Evolutionary conservation across 257 asterid genomes (phyloP), one percentile per base, ranked within the genome.

Genomic region (Knoxia roxburghii): DNA sequence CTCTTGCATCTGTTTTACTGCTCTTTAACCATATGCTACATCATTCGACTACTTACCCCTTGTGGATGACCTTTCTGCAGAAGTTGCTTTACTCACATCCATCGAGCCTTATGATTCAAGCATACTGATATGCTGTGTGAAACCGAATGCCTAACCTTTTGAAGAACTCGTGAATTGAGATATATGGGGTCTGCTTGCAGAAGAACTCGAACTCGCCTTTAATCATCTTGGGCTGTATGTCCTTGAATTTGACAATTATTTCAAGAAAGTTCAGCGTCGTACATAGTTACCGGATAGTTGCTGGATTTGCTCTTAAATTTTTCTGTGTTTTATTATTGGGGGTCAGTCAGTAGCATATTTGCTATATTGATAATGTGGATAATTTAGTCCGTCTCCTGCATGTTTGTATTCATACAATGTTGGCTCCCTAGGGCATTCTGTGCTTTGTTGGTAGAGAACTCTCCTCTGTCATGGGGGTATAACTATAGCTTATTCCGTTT

Each of bases 381-480:
- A 24, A 14, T 26, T 61, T 11, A n/a, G n/a, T n/a, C 52, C 50
- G 64, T 61, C 30, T 15, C n/a, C 24, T 62, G 64, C 49, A 71
- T 63, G 26, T 71, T 21, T 70, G 39, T 35, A 20, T 70, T 56
- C 64, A n/a, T 70, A 51, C 61, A 49, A 69, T 32, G 65, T 60
- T 57, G 37, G n/a, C 65, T 41, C 41, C 27, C 56, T 39, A 9
- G 37, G 37, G 49, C 32, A 26, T 39, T 48, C 40, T 21, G 65
- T 32, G 72, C 37, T 9, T 32, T n/a, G 55, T 56, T 55, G 29
- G 29, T 39, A 12, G 71, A 67, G 30, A 46, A 23, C 32, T 2
- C 32, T 26, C 40, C 32, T 32, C 41, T 30, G 65, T 35, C 41
- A n/a, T n/a, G 29, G 46, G 21, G 30, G 20, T 6, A 27, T 54